Percentiles rank a stretch among this genome's conserved stretches.
phyloP scores from a whole-genome alignment of 148 eudicot species.

The Beta vulgaris region DNA sequence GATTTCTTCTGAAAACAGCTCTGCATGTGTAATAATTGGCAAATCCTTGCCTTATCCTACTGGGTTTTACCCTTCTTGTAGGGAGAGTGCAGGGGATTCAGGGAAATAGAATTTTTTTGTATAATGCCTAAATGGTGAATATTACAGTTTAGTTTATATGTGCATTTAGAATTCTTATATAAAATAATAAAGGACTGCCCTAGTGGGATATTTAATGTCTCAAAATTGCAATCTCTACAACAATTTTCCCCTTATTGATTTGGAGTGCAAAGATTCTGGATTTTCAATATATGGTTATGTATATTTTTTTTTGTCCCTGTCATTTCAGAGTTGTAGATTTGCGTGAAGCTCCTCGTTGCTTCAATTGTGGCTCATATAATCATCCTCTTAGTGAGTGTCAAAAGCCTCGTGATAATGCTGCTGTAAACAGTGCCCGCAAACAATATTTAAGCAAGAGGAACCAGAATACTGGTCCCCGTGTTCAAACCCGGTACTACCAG shows the following conservation, averaged over 20 bases:
- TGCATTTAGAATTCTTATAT: neutral
- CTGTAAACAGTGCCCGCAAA: slow-evolving; percentile 48
- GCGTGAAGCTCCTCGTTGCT: slow-evolving; percentile 49
- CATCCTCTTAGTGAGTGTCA: slow-evolving; percentile 50
- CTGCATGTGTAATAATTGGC: neutral
- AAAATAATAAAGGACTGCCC: neutral
- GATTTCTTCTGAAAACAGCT: neutral
- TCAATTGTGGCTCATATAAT: slow-evolving; percentile 50
- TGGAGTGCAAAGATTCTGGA: no score
- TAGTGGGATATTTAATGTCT: neutral
- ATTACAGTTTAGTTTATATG: neutral
- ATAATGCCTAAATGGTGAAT: neutral
- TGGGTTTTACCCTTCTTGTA: neutral
- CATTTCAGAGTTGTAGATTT: slow-evolving; percentile 34
- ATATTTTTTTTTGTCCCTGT: neutral
- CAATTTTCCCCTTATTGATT: neutral
- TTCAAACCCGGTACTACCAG: slow-evolving; percentile 50
- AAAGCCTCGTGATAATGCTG: slow-evolving; percentile 38
- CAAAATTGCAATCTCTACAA: neutral
- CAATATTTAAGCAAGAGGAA: slow-evolving; percentile 36
- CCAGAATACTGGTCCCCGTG: slow-evolving; percentile 31
- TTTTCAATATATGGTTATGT: no score
- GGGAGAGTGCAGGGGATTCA: neutral
- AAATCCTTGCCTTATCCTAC: neutral
- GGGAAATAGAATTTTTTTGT: neutral